Conservation (phyloP, 306 rosid genomes). For the Trifolium dubium region DNA sequence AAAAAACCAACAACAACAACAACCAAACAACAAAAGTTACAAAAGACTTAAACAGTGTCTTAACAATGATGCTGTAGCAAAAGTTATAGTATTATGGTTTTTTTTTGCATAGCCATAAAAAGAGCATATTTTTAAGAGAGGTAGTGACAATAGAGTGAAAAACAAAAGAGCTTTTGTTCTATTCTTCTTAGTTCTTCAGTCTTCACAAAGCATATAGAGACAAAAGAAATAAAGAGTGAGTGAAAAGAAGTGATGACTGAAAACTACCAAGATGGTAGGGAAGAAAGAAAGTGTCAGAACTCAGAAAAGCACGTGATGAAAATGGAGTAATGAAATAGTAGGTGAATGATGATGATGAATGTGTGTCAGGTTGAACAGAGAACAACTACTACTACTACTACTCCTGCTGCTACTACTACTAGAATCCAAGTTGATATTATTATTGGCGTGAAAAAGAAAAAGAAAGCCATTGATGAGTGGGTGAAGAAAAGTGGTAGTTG, state of each 20-base stretch:
- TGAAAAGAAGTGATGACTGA: background rate
- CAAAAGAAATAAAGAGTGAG: background rate
- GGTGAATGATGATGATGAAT: background rate
- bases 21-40: background rate
- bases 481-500: background rate
- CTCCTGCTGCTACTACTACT: background rate
- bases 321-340: background rate
- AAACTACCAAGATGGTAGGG: background rate
- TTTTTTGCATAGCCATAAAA: background rate
- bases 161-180: background rate
- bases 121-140: background rate
- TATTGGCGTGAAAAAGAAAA: constrained; percentile 3
- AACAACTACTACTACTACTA: background rate
- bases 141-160: background rate
- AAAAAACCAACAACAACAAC: background rate
- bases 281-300: constrained; percentile 3
- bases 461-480: constrained; percentile 6
- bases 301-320: constrained; percentile 16
- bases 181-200: too few species aligned
- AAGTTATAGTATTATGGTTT: background rate
- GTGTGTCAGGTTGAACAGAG: background rate
- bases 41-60: background rate
- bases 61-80: background rate
- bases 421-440: background rate
- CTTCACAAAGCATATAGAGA: background rate